Percentiles rank a stretch among this genome's conserved stretches.
Evolutionary conservation across 2,329 filamentous ascomycete genomes (phyloP).

Genomic region (Aspergillus arachidicola): DNA sequence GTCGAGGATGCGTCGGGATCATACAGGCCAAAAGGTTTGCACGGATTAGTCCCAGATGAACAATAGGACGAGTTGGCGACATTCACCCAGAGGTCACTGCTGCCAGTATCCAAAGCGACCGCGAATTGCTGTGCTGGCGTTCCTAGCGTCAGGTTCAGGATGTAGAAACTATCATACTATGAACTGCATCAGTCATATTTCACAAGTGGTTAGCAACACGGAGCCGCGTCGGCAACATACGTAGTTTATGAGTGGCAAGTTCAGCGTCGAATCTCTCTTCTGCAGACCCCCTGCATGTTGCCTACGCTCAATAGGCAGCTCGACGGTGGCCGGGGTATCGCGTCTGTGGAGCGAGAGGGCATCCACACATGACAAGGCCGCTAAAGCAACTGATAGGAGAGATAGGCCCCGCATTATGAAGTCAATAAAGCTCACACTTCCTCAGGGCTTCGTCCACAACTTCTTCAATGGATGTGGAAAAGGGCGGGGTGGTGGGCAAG

Average conservation of each 20-base stretch:
- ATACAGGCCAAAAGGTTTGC: slow-evolving; percentile 67
- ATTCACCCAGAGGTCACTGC: slow-evolving; percentile 67
- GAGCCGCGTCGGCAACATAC: background rate
- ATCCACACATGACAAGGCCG: background rate
- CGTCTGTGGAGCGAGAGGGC: slow-evolving; percentile 15
- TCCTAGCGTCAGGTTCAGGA: slow-evolving; percentile 53
- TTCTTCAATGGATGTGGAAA: background rate
- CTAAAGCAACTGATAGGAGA: background rate
- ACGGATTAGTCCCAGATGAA: slow-evolving; percentile 50
- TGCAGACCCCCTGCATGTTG: background rate
- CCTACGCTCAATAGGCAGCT: slow-evolving; percentile 14
- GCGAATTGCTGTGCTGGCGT: slow-evolving; percentile 56
- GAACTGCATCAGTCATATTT: background rate
- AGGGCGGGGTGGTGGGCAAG: background rate
- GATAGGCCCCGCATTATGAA: background rate
- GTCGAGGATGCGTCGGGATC: slow-evolving; percentile 70
- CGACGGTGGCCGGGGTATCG: slow-evolving; percentile 12
- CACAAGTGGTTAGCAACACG: background rate
- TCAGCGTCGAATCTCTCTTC: slow-evolving; percentile 11
- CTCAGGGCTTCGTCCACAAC: background rate
- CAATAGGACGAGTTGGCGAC: slow-evolving; percentile 65
- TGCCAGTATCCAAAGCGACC: slow-evolving; percentile 61
- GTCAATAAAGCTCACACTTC: too few relatives aligned
- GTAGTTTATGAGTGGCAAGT: background rate
- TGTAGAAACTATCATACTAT: slow-evolving; percentile 10